A percentile compares a stretch with the other conserved stretches of the same genome.
Conservation (phyloP, 805 yeast genomes). For the Candida xyloterini region DNA sequence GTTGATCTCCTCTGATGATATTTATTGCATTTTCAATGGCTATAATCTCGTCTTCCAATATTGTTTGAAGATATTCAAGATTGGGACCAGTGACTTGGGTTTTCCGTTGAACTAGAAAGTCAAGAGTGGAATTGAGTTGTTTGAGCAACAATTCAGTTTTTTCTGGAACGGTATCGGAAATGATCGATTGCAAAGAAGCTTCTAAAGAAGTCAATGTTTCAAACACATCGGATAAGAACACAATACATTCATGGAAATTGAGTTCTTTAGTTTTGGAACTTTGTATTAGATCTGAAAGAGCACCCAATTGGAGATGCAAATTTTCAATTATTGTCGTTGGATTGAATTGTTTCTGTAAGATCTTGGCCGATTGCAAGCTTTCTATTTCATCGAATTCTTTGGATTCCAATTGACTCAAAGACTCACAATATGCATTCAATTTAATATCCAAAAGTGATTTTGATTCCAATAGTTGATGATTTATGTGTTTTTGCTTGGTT, state of each 20-base stretch:
- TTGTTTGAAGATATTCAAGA: constrained; percentile 14
- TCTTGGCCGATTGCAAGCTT: constrained; percentile 9
- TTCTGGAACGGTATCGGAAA: constrained; percentile 12
- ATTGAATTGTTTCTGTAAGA: constrained; percentile 14
- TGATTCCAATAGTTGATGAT: constrained; percentile 41
- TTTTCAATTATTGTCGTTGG: constrained; percentile 22
- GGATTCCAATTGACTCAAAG: constrained; percentile 25
- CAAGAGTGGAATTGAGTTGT: constrained; percentile 7
- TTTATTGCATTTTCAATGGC: constrained; percentile 25
- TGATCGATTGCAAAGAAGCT: constrained; percentile 16
- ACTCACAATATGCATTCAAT: constrained; percentile 42
- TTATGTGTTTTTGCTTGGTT: constrained; percentile 34
- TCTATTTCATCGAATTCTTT: constrained; percentile 22
- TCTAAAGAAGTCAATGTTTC: constrained; percentile 26
- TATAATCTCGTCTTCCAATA: constrained; percentile 25
- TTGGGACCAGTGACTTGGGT: constrained; percentile 6
- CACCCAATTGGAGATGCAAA: constrained; percentile 25
- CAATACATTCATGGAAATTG: constrained; percentile 22
- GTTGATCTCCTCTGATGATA: constrained; percentile 20
- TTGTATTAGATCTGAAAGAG: constrained; percentile 24
- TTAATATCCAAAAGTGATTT: constrained; percentile 50
- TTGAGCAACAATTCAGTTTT: constrained; percentile 18
- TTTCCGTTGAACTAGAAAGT: background rate
- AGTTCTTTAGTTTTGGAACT: constrained; percentile 18
- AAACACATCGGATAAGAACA: constrained; percentile 28